phyloP scores from a whole-genome alignment of 108 stramenopile genomes.

The Cylindrotheca closterium region DNA sequence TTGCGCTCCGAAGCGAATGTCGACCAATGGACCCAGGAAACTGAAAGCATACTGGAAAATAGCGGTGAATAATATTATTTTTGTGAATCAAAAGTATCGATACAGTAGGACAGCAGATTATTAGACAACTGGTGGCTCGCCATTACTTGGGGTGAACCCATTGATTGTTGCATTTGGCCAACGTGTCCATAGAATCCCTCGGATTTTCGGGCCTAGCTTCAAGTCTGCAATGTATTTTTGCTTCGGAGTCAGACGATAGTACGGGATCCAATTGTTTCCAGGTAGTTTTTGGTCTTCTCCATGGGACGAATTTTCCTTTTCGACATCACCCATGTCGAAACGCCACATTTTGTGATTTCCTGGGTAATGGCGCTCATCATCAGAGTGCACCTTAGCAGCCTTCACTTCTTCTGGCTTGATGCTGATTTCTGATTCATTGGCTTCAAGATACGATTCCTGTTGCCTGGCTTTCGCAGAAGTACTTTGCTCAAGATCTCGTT shows the following conservation, averaged over 20 bases:
- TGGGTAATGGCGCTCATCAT: slow-evolving; percentile 67
- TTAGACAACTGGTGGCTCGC: slow-evolving; percentile 1
- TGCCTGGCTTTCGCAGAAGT: background rate
- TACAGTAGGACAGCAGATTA: no score
- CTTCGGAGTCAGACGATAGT: slow-evolving; percentile 45
- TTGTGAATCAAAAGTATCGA: background rate
- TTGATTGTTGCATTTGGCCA: slow-evolving; percentile 68
- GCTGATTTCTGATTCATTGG: slow-evolving; percentile 4
- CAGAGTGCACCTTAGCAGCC: slow-evolving; percentile 41
- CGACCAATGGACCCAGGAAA: slow-evolving; percentile 25
- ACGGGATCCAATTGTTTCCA: slow-evolving; percentile 59
- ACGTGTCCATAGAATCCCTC: slow-evolving; percentile 55
- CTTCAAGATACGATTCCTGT: background rate
- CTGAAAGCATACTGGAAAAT: slow-evolving; percentile 14
- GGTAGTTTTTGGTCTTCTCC: background rate
- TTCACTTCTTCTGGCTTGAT: slow-evolving; percentile 40
- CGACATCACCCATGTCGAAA: slow-evolving; percentile 33
- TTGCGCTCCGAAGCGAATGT: slow-evolving; percentile 35
- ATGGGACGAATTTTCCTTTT: slow-evolving; percentile 3
- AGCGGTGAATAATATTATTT: slow-evolving; percentile 4
- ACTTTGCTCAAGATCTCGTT: background rate
- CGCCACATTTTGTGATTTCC: slow-evolving; percentile 65
- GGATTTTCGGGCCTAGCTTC: slow-evolving; percentile 71
- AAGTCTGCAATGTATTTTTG: slow-evolving; percentile 58
- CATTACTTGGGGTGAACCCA: slow-evolving; percentile 38